These are phyloP conservation scores for Fraxinus sp. DNA, from an alignment of 305 asterid genomes.

Conservation along the genomic window DNA sequence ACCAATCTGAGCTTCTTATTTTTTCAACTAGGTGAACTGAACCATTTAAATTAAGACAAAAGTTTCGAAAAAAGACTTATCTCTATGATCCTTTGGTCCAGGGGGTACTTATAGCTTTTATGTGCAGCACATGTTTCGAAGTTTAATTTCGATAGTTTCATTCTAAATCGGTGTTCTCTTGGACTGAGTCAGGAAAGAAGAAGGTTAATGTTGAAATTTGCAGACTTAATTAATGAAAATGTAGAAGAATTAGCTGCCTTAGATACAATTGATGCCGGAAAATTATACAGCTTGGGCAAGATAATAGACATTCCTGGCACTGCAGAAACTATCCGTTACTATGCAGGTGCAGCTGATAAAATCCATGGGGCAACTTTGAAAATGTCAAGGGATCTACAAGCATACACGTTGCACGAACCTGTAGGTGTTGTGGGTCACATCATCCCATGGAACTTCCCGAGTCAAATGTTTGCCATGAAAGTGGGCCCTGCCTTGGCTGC, in stretches of 20 bases:
- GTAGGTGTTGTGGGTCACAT: conserved; percentile 72
- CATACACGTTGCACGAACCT: conserved; percentile 62
- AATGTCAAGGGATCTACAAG: conserved; percentile 59
- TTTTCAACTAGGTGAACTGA: not conserved
- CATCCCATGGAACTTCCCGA: conserved; percentile 70
- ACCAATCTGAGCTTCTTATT: not conserved
- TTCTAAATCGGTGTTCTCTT: not conserved
- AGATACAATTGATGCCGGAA: conserved; percentile 66
- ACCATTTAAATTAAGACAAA: not conserved
- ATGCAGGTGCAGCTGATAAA: conserved; percentile 75
- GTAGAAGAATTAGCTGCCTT: conserved; percentile 58
- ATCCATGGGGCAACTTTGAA: conserved; percentile 76
- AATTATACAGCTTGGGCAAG: conserved; percentile 39
- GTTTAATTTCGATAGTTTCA: not conserved
- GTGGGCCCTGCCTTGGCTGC: conserved; percentile 61
- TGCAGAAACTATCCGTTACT: conserved; percentile 54
- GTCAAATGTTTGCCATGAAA: conserved; percentile 44
- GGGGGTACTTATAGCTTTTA: not conserved
- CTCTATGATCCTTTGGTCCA: not conserved
- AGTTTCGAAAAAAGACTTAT: not conserved
- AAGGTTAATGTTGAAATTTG: conserved; percentile 53
- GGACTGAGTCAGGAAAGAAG: conserved; percentile 56
- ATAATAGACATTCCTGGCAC: conserved; percentile 45
- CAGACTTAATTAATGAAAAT: conserved; percentile 59
- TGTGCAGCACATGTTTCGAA: not conserved